Conservation (phyloP, 1,284 basidiomycete genomes). For the Sparassis latifolia region DNA sequence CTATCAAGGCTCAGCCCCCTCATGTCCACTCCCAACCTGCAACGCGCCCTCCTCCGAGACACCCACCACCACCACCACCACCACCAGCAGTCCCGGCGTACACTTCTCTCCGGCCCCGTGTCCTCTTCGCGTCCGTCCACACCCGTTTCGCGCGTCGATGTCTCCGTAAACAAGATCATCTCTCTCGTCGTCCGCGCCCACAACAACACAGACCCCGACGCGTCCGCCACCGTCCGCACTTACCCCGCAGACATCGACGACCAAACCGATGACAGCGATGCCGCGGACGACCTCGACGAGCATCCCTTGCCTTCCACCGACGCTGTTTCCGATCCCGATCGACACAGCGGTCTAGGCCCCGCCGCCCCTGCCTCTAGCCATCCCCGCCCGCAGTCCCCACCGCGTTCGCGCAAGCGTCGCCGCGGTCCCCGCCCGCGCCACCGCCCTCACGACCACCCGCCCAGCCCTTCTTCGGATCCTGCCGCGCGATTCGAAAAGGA, state of each 20-base stretch:
- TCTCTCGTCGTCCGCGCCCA: conserved; percentile 31
- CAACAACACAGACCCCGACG: conserved; percentile 5
- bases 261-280: conserved; percentile 17
- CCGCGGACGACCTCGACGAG: conserved; percentile 14
- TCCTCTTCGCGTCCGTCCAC: conserved; percentile 1
- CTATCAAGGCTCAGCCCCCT: conserved; percentile 14
- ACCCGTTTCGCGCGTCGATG: conserved; percentile 37
- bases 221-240: conserved; percentile 5
- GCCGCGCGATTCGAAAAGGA: conserved; percentile 56
- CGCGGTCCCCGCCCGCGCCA: conserved; percentile 9
- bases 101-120: conserved; percentile 9
- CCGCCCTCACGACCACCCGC: conserved; percentile 8
- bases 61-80: conserved; percentile 23
- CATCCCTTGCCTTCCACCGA: not conserved
- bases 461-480: conserved; percentile 11
- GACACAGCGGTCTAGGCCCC: not conserved
- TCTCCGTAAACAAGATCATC: conserved; percentile 59
- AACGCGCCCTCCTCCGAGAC: conserved; percentile 19
- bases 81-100: conserved; percentile 15
- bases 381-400: conserved; percentile 2
- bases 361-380: conserved; percentile 1
- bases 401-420: conserved; percentile 18
- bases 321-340: not conserved
- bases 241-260: conserved; percentile 16
- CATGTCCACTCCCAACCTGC: conserved; percentile 30